Evolutionary conservation across 306 rosid species (phyloP), one percentile per base, ranked within the genome.

Genomic region (Begonia loranthoides): DNA sequence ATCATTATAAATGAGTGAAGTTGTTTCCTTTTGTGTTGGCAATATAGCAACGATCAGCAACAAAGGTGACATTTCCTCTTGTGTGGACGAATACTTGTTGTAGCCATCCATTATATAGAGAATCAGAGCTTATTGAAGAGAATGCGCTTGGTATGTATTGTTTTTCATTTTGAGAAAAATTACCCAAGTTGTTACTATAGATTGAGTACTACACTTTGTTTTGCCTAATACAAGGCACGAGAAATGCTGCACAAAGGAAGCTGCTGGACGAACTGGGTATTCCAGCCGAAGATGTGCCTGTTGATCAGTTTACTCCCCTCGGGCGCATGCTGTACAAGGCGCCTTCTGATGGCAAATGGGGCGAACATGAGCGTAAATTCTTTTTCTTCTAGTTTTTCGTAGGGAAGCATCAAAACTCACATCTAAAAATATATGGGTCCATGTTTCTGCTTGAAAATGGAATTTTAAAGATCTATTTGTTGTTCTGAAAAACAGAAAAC

Each of bases 11-110:
- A 45, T n/a, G 12, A 0, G 51, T 28, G 41, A 24, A 13, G 52
- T 50, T 38, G 61, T 50, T 28, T 28, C 36, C 36, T 28, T 54
- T 11, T 66, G 13, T 60, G 65, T 51, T 58, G 60, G 36, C 40
- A 33, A 12, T 55, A 51, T 58, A 92, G 99, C 94, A 92, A 92
- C 94, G 99, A 58, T 92, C 99, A 69, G 93, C 79, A 24, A 86
- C 96, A 41, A 92, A 92, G 77, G 96, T 92, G 19, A 92, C 99
- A 33, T 92, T 92, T 68, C 99, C 99, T 43, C 99, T 86, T 50
- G 99, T 86, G 65, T 92, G 99, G 99, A 92, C 99, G 34, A 86
- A 92, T 72, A 83, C 99, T 52, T 92, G 99, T 74, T 92, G 99
- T 70, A 92, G 99, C 86, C 99, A 92, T 65, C 99, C 99, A 15